Conservation (phyloP, 192 early-diverging fungal genomes). For the Podila clonocystis region DNA sequence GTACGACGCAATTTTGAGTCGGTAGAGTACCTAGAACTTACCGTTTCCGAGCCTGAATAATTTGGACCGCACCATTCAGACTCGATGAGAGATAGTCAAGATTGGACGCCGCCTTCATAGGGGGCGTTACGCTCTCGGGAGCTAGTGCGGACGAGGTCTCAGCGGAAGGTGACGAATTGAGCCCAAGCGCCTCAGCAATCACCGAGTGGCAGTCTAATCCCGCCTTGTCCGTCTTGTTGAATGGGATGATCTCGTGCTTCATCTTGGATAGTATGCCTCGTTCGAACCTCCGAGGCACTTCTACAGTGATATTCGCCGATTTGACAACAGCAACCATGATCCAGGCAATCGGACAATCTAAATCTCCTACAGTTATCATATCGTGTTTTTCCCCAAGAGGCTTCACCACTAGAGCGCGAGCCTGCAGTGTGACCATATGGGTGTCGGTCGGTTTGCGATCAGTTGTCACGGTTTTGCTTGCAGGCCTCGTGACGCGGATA, state of each 20-base stretch:
- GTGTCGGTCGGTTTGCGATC: constrained; percentile 5
- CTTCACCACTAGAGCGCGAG: constrained; percentile 38
- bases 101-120: too few species aligned
- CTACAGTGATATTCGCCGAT: constrained; percentile 3
- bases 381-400: constrained; percentile 51
- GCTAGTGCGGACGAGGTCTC: too few species aligned
- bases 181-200: constrained; percentile 16
- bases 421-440: constrained; percentile 16
- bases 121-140: too few species aligned
- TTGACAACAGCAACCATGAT: constrained; percentile 28
- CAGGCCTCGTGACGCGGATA: constrained; percentile 1
- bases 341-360: constrained; percentile 51
- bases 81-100: too few species aligned
- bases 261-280: constrained; percentile 28
- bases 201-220: constrained; percentile 8
- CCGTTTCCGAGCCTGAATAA: too few species aligned
- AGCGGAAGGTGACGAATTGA: background rate
- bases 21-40: too few species aligned
- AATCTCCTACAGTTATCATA: constrained; percentile 46
- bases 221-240: constrained; percentile 8
- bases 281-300: constrained; percentile 29
- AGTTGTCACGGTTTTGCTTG: background rate
- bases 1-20: too few species aligned
- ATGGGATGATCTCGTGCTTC: constrained; percentile 21
- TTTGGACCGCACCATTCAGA: too few species aligned